A percentile compares a stretch with the other conserved stretches of the same genome.
Evolutionary conservation across 371 early-diverging fungal genomes (phyloP).

Genomic region (Mortierella sp.): DNA sequence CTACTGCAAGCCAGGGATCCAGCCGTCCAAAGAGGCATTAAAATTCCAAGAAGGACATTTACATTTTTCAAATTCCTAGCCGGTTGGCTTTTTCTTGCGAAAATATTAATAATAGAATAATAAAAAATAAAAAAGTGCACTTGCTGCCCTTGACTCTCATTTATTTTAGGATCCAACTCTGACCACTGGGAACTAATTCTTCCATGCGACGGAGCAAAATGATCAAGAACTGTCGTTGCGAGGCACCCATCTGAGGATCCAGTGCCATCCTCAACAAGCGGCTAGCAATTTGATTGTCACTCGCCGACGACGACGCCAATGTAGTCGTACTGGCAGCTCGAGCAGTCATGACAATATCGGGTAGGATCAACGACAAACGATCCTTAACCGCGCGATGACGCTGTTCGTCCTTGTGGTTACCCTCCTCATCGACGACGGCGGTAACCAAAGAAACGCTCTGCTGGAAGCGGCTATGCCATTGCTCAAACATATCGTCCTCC

Average conservation of each 20-base stretch:
- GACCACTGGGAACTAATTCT: constrained; percentile 34
- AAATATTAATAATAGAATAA: background rate
- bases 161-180: constrained; percentile 42
- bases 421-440: background rate
- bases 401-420: background rate
- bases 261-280: constrained; percentile 33
- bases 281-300: constrained; percentile 35
- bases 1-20: constrained; percentile 12
- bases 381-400: constrained; percentile 16
- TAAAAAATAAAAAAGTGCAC: background rate
- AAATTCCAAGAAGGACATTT: background rate
- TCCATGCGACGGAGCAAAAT: constrained; percentile 45
- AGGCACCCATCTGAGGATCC: constrained; percentile 23
- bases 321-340: background rate
- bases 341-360: constrained; percentile 39
- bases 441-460: constrained; percentile 30
- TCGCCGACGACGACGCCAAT: constrained; percentile 5
- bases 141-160: too few species aligned
- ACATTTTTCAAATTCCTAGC: too few species aligned
- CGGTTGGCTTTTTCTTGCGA: background rate
- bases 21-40: constrained; percentile 38
- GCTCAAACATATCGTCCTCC: constrained; percentile 45
- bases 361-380: constrained; percentile 33
- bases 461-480: constrained; percentile 43
- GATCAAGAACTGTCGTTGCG: constrained; percentile 33